Evolutionary conservation across 1,284 basidiomycete species (phyloP).

Genomic region (Ustilago loliicola): DNA sequence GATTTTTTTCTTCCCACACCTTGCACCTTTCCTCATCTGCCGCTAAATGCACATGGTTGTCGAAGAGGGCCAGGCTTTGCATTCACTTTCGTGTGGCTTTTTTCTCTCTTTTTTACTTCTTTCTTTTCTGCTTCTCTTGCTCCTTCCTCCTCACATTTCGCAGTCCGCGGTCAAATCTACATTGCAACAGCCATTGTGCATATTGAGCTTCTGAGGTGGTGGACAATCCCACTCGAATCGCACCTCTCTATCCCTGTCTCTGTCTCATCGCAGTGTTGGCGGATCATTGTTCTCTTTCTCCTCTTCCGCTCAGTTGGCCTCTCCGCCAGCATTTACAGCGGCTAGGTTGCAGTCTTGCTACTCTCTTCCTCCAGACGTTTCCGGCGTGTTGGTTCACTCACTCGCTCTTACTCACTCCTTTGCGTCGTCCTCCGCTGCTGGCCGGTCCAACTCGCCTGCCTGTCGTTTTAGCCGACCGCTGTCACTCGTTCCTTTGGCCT

Average conservation of each 20-base stretch:
- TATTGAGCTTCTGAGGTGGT: neutral
- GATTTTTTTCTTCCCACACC: conserved; percentile 8
- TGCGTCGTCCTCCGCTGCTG: neutral
- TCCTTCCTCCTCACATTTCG: neutral
- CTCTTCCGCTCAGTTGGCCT: neutral
- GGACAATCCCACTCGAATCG: neutral
- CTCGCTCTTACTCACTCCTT: neutral
- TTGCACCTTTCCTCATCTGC: conserved; percentile 10
- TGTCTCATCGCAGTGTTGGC: neutral
- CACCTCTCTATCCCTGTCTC: neutral
- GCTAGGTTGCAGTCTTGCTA: neutral
- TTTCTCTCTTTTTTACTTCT: neutral
- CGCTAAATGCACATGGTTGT: conserved; percentile 7
- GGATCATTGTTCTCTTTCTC: neutral
- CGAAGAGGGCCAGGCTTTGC: conserved; percentile 1
- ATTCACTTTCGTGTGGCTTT: conserved; percentile 4
- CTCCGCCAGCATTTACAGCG: neutral
- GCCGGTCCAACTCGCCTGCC: neutral
- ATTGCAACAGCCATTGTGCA: neutral
- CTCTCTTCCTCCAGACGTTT: conserved; percentile 3
- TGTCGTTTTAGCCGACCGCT: conserved; percentile 2
- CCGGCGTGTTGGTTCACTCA: conserved; percentile 9
- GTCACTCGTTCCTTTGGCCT: neutral
- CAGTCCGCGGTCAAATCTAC: conserved; percentile 7
- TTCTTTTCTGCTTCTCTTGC: neutral